Conservation (phyloP, 495 filamentous ascomycete genomes). For the Staphylotrichum tortipilum region DNA sequence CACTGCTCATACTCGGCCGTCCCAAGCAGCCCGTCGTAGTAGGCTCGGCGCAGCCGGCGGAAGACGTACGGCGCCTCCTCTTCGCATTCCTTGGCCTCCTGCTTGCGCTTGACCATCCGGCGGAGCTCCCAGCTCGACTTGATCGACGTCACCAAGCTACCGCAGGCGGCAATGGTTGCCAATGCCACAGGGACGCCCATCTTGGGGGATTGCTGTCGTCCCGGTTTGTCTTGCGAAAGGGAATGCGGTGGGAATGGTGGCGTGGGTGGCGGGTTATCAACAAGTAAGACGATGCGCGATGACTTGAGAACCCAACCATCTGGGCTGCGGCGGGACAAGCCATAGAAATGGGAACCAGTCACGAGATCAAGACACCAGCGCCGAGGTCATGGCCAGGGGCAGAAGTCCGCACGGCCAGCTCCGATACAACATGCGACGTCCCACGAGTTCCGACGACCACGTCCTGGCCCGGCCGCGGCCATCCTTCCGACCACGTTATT, state of each 20-base stretch:
- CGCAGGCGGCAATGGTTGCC: constrained; percentile 17
- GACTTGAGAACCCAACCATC: not conserved
- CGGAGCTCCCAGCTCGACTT: constrained; percentile 21
- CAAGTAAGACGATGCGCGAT: not conserved
- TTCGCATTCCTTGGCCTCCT: constrained; percentile 11
- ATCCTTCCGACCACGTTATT: not conserved
- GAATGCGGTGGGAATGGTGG: not conserved
- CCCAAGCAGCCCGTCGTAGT: constrained; percentile 11
- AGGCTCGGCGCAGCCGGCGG: constrained; percentile 13
- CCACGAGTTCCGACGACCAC: not conserved
- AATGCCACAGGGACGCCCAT: constrained; percentile 16
- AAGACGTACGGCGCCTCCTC: constrained; percentile 19
- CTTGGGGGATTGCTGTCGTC: not conserved
- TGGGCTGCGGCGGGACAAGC: not conserved
- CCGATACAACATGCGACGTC: not conserved
- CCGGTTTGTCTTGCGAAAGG: not conserved
- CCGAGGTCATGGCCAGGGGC: not conserved
- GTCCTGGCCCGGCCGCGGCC: not conserved
- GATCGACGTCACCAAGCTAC: constrained; percentile 21
- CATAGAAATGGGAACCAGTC: not conserved
- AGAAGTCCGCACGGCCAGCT: not conserved
- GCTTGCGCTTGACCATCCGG: constrained; percentile 17
- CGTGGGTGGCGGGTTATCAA: not conserved
- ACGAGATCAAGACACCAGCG: not conserved
- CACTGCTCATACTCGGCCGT: constrained; percentile 13